phyloP scores from a whole-genome alignment of 2,329 filamentous ascomycete species.

The Akanthomyces dipterigenus region DNA sequence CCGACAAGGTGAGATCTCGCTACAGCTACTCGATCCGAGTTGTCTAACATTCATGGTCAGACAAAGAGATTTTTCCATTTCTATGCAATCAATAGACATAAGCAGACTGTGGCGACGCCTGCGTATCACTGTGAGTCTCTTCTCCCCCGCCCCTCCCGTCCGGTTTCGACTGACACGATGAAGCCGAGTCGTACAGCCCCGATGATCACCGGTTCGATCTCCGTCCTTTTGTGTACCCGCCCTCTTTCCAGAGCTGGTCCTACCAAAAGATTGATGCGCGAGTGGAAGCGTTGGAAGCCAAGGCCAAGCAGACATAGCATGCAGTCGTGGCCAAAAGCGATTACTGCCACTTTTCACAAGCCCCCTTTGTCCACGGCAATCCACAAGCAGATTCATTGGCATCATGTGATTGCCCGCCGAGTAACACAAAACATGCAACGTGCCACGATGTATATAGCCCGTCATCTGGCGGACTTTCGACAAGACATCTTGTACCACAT shows the following conservation, averaged over 20 bases:
- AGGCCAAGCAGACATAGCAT: not conserved
- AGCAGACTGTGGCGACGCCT: conserved; percentile 55
- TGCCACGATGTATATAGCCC: not conserved
- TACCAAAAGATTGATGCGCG: conserved; percentile 34
- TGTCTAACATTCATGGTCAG: not conserved
- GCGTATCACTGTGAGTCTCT: conserved; percentile 35
- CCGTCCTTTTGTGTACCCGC: conserved; percentile 34
- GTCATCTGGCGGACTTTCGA: not conserved
- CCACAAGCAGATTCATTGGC: not conserved
- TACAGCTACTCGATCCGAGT: not conserved
- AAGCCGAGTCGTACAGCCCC: conserved; percentile 22
- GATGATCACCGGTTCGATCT: conserved; percentile 35
- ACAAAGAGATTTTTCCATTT: conserved; percentile 33
- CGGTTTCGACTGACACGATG: not conserved
- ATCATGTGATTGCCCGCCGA: not conserved
- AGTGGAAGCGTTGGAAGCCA: conserved; percentile 26
- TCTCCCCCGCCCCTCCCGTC: not conserved
- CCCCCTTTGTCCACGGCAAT: not conserved
- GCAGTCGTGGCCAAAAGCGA: not conserved
- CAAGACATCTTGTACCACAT: not conserved
- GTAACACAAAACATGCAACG: not conserved
- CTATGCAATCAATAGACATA: conserved; percentile 48
- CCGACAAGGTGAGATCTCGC: conserved; percentile 30
- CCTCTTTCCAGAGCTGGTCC: conserved; percentile 31
- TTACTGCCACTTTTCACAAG: not conserved